These are phyloP conservation scores for Erythrophleum fordii DNA, from an alignment of 306 rosid species.

Conservation along the genomic window DNA sequence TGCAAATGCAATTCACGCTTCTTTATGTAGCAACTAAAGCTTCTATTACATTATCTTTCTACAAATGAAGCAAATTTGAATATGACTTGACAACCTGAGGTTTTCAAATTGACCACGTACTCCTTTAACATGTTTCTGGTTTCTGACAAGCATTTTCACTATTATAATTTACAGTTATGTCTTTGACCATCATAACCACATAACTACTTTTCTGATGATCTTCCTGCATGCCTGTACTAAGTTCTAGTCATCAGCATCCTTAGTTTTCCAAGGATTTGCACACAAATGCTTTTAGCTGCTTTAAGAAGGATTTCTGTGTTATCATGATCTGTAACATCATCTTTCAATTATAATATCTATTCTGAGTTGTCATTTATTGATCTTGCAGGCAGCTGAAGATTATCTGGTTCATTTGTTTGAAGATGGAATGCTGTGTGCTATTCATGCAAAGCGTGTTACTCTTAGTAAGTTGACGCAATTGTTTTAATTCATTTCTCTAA, in stretches of 20 bases:
- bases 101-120: background rate
- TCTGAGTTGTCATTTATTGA: constrained; percentile 19
- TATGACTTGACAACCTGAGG: background rate
- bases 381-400: constrained; percentile 84
- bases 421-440: constrained; percentile 84
- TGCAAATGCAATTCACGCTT: background rate
- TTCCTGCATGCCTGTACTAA: background rate
- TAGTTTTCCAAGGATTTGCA: background rate
- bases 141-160: background rate
- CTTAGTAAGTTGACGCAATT: constrained; percentile 71
- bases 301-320: constrained; percentile 11
- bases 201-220: background rate
- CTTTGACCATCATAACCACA: background rate
- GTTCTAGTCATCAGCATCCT: constrained; percentile 9
- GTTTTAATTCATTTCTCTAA: constrained; percentile 9
- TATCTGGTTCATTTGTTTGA: constrained; percentile 72
- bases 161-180: background rate
- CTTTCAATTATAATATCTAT: constrained; percentile 1
- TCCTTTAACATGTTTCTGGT: background rate
- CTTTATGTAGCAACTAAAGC: background rate
- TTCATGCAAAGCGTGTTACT: constrained; percentile 91
- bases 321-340: background rate
- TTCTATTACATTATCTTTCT: background rate
- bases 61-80: background rate
- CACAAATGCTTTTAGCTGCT: background rate